These are phyloP conservation scores for Xenosphaeropsis pyriputrescens DNA, from an alignment of 2,329 filamentous ascomycete genomes.

Conservation along the genomic window DNA sequence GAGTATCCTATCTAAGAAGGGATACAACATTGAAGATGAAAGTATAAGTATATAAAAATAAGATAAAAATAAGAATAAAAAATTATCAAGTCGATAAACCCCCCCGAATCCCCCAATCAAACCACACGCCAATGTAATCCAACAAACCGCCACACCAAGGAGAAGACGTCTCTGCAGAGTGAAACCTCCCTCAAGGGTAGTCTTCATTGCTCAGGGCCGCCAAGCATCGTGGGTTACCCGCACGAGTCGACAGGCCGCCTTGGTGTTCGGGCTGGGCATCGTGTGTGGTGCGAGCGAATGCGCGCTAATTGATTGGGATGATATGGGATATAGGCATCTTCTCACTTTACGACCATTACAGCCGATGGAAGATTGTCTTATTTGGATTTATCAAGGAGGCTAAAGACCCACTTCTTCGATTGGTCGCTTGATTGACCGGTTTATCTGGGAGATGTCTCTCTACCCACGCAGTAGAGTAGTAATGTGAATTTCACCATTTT, in stretches of 20 bases:
- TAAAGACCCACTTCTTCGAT: no score
- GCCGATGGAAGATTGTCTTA: constrained; percentile 20
- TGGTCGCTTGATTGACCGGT: no score
- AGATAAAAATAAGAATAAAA: not conserved
- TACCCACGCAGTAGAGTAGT: no score
- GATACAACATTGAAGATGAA: not conserved
- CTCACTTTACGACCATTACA: constrained; percentile 48
- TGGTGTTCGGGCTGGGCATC: constrained; percentile 56
- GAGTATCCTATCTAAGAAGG: no score
- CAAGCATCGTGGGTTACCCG: constrained; percentile 50
- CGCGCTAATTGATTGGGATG: constrained; percentile 24
- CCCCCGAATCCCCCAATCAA: constrained; percentile 27
- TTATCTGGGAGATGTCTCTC: no score
- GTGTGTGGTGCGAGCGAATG: constrained; percentile 17
- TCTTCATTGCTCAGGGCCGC: constrained; percentile 54
- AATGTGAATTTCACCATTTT: no score
- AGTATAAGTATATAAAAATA: not conserved
- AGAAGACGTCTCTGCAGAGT: constrained; percentile 60
- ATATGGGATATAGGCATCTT: constrained; percentile 40
- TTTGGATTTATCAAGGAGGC: constrained; percentile 10
- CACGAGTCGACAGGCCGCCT: constrained; percentile 50
- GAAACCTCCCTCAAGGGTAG: constrained; percentile 55
- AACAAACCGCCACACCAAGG: constrained; percentile 51
- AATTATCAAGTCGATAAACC: constrained; percentile 10
- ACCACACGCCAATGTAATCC: constrained; percentile 50